Conservation (phyloP, 352 stramenopile species). For the Phytophthora crassamura region DNA sequence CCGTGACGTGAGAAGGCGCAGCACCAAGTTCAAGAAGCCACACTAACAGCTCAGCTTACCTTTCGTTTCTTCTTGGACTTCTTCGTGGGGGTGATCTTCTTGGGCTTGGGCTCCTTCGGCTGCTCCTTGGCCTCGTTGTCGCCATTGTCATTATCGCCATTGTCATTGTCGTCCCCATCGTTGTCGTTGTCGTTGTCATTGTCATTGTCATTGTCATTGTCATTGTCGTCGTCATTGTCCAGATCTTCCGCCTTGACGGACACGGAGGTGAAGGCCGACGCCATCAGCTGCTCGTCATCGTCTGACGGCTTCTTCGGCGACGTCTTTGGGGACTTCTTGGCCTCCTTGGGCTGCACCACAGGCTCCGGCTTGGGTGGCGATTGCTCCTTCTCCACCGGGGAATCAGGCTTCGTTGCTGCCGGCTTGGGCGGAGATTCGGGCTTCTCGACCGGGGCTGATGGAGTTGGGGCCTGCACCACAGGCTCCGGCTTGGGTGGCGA, state of each 20-base stretch:
- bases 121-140: constrained; percentile 26
- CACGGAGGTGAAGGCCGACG: constrained; percentile 40
- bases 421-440: constrained; percentile 9
- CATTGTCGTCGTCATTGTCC: constrained; percentile 45
- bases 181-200: constrained; percentile 37
- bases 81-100: constrained; percentile 47
- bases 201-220: constrained; percentile 41
- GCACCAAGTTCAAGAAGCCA: constrained; percentile 12
- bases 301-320: constrained; percentile 34
- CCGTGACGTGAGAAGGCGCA: constrained; percentile 10
- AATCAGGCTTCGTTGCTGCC: constrained; percentile 20
- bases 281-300: constrained; percentile 25
- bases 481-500: constrained; percentile 22
- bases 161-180: too few relatives aligned
- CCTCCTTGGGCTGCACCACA: constrained; percentile 12
- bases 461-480: constrained; percentile 13
- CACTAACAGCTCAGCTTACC: constrained; percentile 34
- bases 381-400: constrained; percentile 13
- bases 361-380: constrained; percentile 22
- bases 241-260: constrained; percentile 34
- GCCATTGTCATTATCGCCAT: constrained; percentile 20
- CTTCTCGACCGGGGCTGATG: constrained; percentile 20
- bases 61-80: constrained; percentile 84
- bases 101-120: constrained; percentile 33
- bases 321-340: constrained; percentile 26